A percentile compares a stretch with the other conserved stretches of the same genome.
Conservation (phyloP, 1,284 basidiomycete species). For the Cutaneotrichosporon dermatis region DNA sequence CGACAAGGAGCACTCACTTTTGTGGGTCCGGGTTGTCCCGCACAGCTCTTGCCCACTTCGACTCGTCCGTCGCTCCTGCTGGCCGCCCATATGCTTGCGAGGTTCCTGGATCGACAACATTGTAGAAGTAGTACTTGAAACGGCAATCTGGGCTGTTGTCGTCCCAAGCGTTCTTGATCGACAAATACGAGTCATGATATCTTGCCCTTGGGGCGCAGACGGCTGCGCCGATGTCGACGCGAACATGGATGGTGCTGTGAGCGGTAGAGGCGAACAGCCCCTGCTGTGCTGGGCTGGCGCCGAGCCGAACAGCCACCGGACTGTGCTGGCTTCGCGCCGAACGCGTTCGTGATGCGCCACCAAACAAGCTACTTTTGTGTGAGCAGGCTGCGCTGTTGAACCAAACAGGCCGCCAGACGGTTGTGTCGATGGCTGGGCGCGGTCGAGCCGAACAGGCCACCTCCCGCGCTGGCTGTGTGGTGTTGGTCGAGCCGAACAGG, state of each 20-base stretch:
- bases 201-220: slow-evolving; percentile 48
- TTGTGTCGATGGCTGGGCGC: slow-evolving; percentile 7
- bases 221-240: slow-evolving; percentile 11
- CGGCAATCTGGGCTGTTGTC: slow-evolving; percentile 64
- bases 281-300: slow-evolving; percentile 8
- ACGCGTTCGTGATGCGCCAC: slow-evolving; percentile 2
- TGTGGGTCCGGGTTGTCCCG: slow-evolving; percentile 77
- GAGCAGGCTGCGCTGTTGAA: slow-evolving; percentile 27
- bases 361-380: slow-evolving; percentile 12
- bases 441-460: slow-evolving; percentile 19
- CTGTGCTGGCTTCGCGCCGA: slow-evolving; percentile 12
- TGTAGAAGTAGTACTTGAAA: slow-evolving; percentile 86
- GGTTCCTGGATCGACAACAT: slow-evolving; percentile 71
- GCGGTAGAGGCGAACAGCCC: slow-evolving; percentile 53
- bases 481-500: slow-evolving; percentile 53
- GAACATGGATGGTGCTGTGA: slow-evolving; percentile 43
- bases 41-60: slow-evolving; percentile 72
- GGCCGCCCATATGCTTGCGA: slow-evolving; percentile 69
- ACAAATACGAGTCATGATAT: slow-evolving; percentile 60
- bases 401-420: slow-evolving; percentile 46
- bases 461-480: slow-evolving; percentile 11
- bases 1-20: slow-evolving; percentile 54
- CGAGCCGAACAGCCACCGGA: slow-evolving; percentile 6
- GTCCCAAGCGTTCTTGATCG: slow-evolving; percentile 68
- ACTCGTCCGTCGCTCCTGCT: slow-evolving; percentile 66